phyloP scores from a whole-genome alignment of 2,329 filamentous ascomycete genomes.

The Magnaporthiopsis rhizophila region DNA sequence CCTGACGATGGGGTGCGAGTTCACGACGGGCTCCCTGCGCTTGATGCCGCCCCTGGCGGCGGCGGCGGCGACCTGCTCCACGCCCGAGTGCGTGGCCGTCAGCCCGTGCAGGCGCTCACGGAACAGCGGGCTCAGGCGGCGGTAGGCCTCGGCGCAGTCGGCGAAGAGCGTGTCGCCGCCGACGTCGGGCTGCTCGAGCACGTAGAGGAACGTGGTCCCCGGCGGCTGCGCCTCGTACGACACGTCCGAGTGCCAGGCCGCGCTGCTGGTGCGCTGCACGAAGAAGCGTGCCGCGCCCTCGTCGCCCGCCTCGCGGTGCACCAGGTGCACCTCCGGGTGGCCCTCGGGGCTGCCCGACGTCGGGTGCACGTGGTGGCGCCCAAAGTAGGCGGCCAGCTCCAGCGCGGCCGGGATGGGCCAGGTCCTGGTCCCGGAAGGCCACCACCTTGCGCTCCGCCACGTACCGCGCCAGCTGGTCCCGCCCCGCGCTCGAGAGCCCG shows the following conservation, averaged over 20 bases:
- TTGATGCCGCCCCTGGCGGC: conserved; percentile 58
- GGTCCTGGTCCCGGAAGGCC: conserved; percentile 62
- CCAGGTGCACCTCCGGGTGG: conserved; percentile 61
- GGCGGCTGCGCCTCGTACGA: conserved; percentile 85
- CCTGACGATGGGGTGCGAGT: conserved; percentile 70
- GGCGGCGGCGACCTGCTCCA: conserved; percentile 69
- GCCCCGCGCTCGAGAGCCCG: conserved; percentile 51
- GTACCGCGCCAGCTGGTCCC: conserved; percentile 61
- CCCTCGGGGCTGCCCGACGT: conserved; percentile 63
- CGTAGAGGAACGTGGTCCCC: conserved; percentile 81
- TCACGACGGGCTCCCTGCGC: conserved; percentile 43
- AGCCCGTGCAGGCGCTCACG: conserved; percentile 72
- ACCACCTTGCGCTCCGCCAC: conserved; percentile 65
- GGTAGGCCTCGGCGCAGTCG: conserved; percentile 72
- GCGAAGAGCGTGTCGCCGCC: conserved; percentile 83
- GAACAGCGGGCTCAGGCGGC: conserved; percentile 70
- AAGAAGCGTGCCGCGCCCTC: conserved; percentile 45
- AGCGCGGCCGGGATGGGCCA: conserved; percentile 56
- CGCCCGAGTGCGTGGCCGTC: conserved; percentile 69
- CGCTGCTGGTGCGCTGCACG: conserved; percentile 63
- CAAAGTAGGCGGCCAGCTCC: conserved; percentile 52
- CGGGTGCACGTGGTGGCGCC: conserved; percentile 62
- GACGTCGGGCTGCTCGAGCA: conserved; percentile 68
- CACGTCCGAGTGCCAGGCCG: conserved; percentile 86
- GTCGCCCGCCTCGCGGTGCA: conserved; percentile 62